Conservation (phyloP, 2,329 filamentous ascomycete species). For the Dactylellina leptospora region DNA sequence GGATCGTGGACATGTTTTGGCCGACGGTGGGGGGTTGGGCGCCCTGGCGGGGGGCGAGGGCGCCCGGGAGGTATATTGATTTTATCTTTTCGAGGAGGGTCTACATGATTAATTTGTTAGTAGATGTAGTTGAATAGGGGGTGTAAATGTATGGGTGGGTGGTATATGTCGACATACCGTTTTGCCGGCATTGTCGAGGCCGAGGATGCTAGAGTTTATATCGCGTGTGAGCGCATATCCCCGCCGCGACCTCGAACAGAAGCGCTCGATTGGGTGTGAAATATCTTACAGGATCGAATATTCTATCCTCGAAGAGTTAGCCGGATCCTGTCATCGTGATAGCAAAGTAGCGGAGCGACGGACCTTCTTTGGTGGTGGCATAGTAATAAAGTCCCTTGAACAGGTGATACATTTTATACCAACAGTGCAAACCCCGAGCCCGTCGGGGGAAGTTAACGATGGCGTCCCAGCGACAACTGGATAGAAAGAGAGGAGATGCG, state of each 20-base stretch:
- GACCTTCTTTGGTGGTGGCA: slow-evolving; percentile 93
- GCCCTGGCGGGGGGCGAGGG: slow-evolving; percentile 71
- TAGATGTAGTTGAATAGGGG: background rate
- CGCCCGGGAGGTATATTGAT: slow-evolving; percentile 76
- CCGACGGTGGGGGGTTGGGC: slow-evolving; percentile 91
- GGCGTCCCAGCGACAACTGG: no score
- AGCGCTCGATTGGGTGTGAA: background rate
- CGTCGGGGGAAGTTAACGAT: slow-evolving; percentile 10
- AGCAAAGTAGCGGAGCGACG: background rate
- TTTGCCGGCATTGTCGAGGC: slow-evolving; percentile 97
- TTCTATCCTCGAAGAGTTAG: slow-evolving; percentile 66
- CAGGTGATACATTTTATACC: slow-evolving; percentile 83
- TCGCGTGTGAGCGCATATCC: background rate
- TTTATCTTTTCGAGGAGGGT: slow-evolving; percentile 98
- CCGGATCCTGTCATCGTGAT: slow-evolving; percentile 9
- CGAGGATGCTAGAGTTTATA: slow-evolving; percentile 70
- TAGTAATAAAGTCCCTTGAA: slow-evolving; percentile 93
- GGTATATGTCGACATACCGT: slow-evolving; percentile 66
- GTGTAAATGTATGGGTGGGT: background rate
- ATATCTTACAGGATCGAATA: slow-evolving; percentile 79
- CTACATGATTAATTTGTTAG: slow-evolving; percentile 5
- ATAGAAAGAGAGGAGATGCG: background rate
- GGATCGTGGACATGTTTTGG: slow-evolving; percentile 93
- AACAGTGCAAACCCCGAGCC: slow-evolving; percentile 19
- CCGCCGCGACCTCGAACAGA: background rate